These are phyloP conservation scores for Kokia cookei DNA, from an alignment of 441 rosid species.

Conservation along the genomic window DNA sequence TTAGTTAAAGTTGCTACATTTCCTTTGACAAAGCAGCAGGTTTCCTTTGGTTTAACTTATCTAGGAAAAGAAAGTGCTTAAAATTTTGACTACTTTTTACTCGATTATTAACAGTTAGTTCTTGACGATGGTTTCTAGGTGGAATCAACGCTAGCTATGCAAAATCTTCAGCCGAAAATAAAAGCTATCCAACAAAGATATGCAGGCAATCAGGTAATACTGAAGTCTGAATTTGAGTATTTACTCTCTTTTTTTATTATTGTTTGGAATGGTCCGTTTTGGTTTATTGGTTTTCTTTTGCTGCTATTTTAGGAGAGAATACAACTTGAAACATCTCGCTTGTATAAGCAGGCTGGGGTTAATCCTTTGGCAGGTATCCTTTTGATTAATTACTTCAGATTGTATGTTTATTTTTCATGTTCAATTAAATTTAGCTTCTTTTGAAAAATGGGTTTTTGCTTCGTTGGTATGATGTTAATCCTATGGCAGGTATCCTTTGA, in stretches of 20 bases:
- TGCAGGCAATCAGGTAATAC: constrained; percentile 81
- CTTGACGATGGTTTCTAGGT: constrained; percentile 39
- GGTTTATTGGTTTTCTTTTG: constrained; percentile 5
- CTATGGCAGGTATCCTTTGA: constrained; percentile 69
- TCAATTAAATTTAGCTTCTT: background rate
- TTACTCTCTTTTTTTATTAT: background rate
- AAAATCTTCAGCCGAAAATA: constrained; percentile 90
- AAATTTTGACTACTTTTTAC: background rate
- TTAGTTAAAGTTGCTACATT: constrained; percentile 69
- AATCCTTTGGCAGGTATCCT: constrained; percentile 91
- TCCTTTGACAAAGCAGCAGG: constrained; percentile 92
- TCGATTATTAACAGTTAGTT: background rate
- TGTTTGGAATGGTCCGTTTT: background rate
- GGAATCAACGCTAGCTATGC: constrained; percentile 95
- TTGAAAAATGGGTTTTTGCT: background rate
- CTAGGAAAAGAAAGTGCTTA: background rate
- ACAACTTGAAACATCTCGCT: constrained; percentile 85
- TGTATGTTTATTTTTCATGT: background rate
- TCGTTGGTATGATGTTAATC: constrained; percentile 42
- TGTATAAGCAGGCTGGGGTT: constrained; percentile 91
- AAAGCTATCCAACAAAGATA: constrained; percentile 97
- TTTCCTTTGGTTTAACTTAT: constrained; percentile 13
- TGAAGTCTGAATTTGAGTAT: background rate
- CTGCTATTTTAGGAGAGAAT: constrained; percentile 63
- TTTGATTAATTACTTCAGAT: background rate